Conservation (phyloP, 176 grass and related monocot species). For the Bolboschoenus planiculmis region DNA sequence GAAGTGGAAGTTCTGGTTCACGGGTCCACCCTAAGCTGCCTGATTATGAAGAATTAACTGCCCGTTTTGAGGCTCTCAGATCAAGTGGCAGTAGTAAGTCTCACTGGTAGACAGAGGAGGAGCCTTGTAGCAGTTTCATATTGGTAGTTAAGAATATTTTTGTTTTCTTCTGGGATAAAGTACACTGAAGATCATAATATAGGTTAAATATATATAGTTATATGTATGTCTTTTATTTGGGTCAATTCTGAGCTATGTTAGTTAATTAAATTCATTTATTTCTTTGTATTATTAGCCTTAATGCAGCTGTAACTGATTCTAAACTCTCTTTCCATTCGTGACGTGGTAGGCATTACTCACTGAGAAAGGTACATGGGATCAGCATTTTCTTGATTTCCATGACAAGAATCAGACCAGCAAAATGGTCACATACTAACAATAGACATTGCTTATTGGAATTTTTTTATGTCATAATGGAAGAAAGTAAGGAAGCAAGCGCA, state of each 20-base stretch:
- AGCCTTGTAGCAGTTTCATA: background rate
- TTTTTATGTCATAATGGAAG: background rate
- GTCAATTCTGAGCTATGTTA: background rate
- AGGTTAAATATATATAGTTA: background rate
- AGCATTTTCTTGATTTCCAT: background rate
- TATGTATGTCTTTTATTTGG: background rate
- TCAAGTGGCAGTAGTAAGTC: conserved; percentile 21
- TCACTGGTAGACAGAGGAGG: background rate
- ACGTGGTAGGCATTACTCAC: background rate
- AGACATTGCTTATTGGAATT: background rate
- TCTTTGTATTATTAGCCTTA: background rate
- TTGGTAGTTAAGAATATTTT: background rate
- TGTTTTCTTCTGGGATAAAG: background rate
- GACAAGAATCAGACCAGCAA: background rate
- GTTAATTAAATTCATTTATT: conserved; percentile 1
- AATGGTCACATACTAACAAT: background rate
- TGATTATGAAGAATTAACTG: conserved; percentile 76
- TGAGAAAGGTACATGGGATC: background rate
- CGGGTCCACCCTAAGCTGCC: conserved; percentile 91
- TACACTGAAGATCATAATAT: background rate
- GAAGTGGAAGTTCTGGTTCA: conserved; percentile 30
- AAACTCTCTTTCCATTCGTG: background rate
- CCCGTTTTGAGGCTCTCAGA: conserved; percentile 74
- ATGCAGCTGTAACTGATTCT: background rate
- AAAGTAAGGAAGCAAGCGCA: background rate